Evolutionary conservation across 2,329 filamentous ascomycete species (phyloP), one percentile per base, ranked within the genome.

Genomic region (Ceratocystis eucalypticola): DNA sequence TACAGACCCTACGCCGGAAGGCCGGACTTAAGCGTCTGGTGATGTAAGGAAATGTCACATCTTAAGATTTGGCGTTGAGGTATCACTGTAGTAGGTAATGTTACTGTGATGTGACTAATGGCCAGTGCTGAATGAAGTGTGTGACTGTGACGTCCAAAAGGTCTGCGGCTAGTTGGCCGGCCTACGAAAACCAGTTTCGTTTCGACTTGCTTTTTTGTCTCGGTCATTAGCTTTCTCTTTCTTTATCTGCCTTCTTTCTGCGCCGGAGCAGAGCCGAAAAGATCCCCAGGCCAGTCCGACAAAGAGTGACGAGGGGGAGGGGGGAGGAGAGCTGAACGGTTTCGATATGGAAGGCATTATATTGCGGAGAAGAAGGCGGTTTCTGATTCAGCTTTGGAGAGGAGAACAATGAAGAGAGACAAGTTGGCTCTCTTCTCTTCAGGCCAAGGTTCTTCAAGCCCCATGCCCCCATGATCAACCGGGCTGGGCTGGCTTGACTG

Each of bases 281-380:
- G 33, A 37, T 10, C 2, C 33, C 33, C 8, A 37, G 8, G 10
- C 10, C 33, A 10, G 33, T 12, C 33, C 33, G 33, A 37, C 10
- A 12, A 12, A 37, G 33, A 37, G 10, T 37, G 33, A 12, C 10
- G 33, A 37, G 30, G 6, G 6, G 5, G 5, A 30, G 6, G 33
- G 33, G 33, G 33, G 33, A 37, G 33, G 10, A 37, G 33, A 37
- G 33, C 33, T 37, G 33, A 37, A 4, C 10, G 3, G 2, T 17
- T 50, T 50, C 46, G 46, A 7, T 22, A 20, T 50, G 8, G 53
- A 33, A 57, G 53, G 53, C 53, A 28, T 37, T 57, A 28, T 57
- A 57, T 57, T 57, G 53, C 53, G 53, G 53, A 57, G 53, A 57
- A 57, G 12, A 57, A 57, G 53, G 53, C 53, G 10, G 53, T 57